Evolutionary conservation across 805 yeast species (phyloP).

Genomic region (Pichia paraexigua): DNA sequence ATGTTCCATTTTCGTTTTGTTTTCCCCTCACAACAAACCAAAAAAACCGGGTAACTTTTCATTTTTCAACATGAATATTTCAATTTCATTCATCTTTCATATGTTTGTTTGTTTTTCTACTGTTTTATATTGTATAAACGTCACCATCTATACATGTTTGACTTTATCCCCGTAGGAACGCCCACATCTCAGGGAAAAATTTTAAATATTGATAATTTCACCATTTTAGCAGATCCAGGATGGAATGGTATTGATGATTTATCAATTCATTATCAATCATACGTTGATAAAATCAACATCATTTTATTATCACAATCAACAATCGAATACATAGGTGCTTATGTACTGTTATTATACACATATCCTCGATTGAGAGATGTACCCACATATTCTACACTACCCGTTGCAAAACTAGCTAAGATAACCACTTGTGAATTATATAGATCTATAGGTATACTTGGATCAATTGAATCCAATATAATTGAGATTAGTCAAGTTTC

Average conservation of each 20-base stretch:
- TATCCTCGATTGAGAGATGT: conserved; percentile 55
- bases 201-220: conserved; percentile 44
- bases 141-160: conserved; percentile 14
- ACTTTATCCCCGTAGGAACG: conserved; percentile 18
- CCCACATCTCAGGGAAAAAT: conserved; percentile 28
- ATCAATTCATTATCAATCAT: conserved; percentile 4
- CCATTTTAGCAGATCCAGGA: conserved; percentile 60
- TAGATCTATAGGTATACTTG: conserved; percentile 62
- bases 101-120: no score
- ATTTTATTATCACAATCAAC: conserved; percentile 86
- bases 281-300: conserved; percentile 40
- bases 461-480: conserved; percentile 52
- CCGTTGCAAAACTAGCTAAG: conserved; percentile 80
- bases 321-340: conserved; percentile 72
- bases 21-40: neutral
- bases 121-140: no score
- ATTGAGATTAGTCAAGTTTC: conserved; percentile 72
- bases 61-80: neutral
- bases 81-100: neutral
- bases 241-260: conserved; percentile 50
- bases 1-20: neutral
- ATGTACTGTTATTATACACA: conserved; percentile 51
- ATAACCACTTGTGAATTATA: conserved; percentile 79
- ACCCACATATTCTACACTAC: conserved; percentile 83
- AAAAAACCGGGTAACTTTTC: neutral